These are phyloP conservation scores for peach (Prunus persica) DNA, from an alignment of 306 rosid species.

Conservation along the genomic window Prunus_persica_NCBIv2 NC_034012.1:8356001-8356500, in stretches of 20 bases:
- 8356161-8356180: no score
- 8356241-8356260: background rate
- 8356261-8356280: conserved; percentile 6
- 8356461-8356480: background rate
- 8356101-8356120: background rate
- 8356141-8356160: background rate
- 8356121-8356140: conserved; percentile 5
- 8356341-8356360: background rate
- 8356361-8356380: background rate
- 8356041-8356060: no score
- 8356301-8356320: background rate
- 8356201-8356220: background rate
- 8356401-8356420: background rate
- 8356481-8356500: background rate
- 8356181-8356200: background rate
- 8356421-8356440: background rate
- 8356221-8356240: background rate
- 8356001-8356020: no score
- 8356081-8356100: background rate
- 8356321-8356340: background rate
- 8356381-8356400: background rate
- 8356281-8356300: background rate
- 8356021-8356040: no score
- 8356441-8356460: background rate
- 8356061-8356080: no score